A percentile compares a stretch with the other conserved stretches of the same genome.
Conservation (phyloP, 768 basidiomycete genomes). For the Suillus subaureus region DNA sequence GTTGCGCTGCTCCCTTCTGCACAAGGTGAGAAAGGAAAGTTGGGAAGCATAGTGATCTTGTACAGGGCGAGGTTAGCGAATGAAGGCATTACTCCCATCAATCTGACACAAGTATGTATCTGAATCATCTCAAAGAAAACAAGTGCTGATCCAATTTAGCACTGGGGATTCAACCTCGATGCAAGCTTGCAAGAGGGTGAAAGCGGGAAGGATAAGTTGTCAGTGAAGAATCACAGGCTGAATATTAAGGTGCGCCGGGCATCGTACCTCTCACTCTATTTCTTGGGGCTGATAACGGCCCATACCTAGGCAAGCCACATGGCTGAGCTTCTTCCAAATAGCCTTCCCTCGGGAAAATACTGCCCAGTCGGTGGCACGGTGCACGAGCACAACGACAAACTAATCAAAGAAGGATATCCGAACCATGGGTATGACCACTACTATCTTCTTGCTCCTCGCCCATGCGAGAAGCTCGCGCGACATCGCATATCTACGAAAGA, state of each 20-base stretch:
- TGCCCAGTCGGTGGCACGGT: conserved; percentile 46
- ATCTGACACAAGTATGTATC: conserved; percentile 67
- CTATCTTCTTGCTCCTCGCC: conserved; percentile 52
- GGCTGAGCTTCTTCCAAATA: conserved; percentile 51
- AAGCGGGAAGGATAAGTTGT: conserved; percentile 36
- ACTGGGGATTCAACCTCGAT: conserved; percentile 84
- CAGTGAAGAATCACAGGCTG: conserved; percentile 53
- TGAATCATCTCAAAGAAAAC: conserved; percentile 6
- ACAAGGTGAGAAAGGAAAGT: conserved; percentile 40
- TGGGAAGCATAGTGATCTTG: conserved; percentile 69
- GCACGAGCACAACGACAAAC: conserved; percentile 51
- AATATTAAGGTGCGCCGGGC: conserved; percentile 37
- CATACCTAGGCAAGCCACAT: conserved; percentile 51
- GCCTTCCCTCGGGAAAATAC: conserved; percentile 56
- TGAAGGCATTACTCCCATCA: conserved; percentile 64
- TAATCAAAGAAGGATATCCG: conserved; percentile 61
- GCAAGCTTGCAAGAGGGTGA: conserved; percentile 53
- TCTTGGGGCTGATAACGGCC: not conserved
- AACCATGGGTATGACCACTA: conserved; percentile 67
- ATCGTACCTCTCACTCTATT: not conserved
- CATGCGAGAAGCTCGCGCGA: conserved; percentile 38
- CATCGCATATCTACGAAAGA: conserved; percentile 48
- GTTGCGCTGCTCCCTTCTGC: conserved; percentile 48
- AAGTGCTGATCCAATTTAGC: conserved; percentile 40
- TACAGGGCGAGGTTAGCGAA: conserved; percentile 70